Conservation (phyloP, 768 basidiomycete genomes). For the Leccinum obscurum region DNA sequence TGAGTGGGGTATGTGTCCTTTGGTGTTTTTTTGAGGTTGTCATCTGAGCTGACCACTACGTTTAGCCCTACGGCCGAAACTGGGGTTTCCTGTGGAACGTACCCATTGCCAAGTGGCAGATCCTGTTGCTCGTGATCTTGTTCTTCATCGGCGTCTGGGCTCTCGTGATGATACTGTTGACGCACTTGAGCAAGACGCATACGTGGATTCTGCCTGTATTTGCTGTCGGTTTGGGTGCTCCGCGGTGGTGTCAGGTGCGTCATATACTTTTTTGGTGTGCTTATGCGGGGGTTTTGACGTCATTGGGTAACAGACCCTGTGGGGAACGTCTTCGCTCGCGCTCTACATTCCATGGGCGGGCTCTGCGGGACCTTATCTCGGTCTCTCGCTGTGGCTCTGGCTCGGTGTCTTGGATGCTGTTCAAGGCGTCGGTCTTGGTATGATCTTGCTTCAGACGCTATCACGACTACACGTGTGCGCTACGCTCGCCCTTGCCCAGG, state of each 20-base stretch:
- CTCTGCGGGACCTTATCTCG: constrained; percentile 80
- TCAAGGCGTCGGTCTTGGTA: constrained; percentile 91
- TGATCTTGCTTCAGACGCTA: constrained; percentile 89
- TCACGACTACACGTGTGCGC: constrained; percentile 94
- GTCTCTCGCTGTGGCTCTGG: constrained; percentile 92
- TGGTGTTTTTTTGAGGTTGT: neutral
- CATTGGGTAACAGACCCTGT: constrained; percentile 61
- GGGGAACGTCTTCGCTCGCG: constrained; percentile 93
- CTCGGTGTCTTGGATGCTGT: constrained; percentile 92
- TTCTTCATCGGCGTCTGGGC: constrained; percentile 94
- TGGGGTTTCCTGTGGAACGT: constrained; percentile 94
- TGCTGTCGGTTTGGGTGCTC: constrained; percentile 91
- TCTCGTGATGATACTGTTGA: constrained; percentile 68
- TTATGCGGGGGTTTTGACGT: neutral
- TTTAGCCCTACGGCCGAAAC: constrained; percentile 87
- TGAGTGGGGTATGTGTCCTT: constrained; percentile 66
- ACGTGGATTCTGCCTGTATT: constrained; percentile 96
- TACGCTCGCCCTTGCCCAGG: constrained; percentile 86
- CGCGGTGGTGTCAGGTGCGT: constrained; percentile 87
- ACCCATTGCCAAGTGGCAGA: constrained; percentile 80
- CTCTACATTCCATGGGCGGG: constrained; percentile 96
- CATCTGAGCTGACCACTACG: constrained; percentile 10
- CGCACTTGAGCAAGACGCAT: constrained; percentile 87
- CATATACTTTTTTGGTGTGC: neutral
- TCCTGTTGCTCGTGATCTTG: constrained; percentile 69